Base-by-base conservation (phyloP, 768 basidiomycete genomes). In the Collybiopsis luxurians region DNA sequence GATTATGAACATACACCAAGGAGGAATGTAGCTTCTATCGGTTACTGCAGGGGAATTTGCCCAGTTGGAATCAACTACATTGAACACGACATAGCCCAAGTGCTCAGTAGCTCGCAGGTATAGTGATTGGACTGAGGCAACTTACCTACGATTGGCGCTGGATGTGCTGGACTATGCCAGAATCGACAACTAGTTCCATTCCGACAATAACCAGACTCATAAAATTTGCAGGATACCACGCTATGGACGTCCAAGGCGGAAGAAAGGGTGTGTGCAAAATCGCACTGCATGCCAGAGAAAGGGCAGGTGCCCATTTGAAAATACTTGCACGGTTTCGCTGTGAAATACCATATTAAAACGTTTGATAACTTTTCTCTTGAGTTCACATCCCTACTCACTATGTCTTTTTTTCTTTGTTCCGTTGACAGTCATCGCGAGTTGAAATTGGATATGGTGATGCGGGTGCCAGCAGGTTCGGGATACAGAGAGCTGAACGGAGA, bases 301-400 rank as follows among this genome's bases (percentile, higher is more conserved):
- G 76, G 73, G 61, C 79, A 81, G 57, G 63, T 71, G 45, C 67
- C 69, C 15, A 69, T 59, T 63, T 79, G 78, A 57, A 74, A 81
- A 63, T 71, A 81, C 65, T 72, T 76, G 66, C 79, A 81, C 23
- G 78, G 79, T 65, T 79, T 81, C 23, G 78, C 79, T 81, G 23
- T 26, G 36, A 17, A 39, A 38, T 34, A 10, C 46, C 12, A 19
- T 34, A 23, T 21, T 13, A 53, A 42, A 24, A 12, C 19, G 31
- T 51, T 17, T 15, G 30, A 42, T 39, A 23, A 11, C 17, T 42
- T 19, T 53, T 53, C 21, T 38, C 7, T 40, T 11, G 40, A 30
- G 39, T 40, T 19, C 39, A n/a, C n/a, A n/a, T 44, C 42, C n/a
- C 9, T 17, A 54, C 53, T 54, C 13, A 54, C 53, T 54, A 27